Conservation (phyloP, 495 filamentous ascomycete species). For the Hypoxylon trugodes region DNA sequence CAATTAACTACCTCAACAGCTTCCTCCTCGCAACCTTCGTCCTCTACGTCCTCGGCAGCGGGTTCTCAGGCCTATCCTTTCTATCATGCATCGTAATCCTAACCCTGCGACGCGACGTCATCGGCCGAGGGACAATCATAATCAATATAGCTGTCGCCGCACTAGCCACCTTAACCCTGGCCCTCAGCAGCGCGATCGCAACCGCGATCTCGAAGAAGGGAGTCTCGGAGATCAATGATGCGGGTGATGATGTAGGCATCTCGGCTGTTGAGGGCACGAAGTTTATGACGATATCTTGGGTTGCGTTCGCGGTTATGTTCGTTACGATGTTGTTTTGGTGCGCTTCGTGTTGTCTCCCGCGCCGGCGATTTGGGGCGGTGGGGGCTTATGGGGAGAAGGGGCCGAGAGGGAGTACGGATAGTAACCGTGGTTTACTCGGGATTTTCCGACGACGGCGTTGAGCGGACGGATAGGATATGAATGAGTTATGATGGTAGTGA, state of each 20-base stretch:
- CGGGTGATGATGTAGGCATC: slow-evolving; percentile 46
- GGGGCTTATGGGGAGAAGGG: slow-evolving; percentile 33
- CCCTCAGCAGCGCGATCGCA: slow-evolving; percentile 41
- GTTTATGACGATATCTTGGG: slow-evolving; percentile 64
- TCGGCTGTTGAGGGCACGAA: slow-evolving; percentile 42
- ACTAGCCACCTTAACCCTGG: slow-evolving; percentile 39
- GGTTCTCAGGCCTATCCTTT: slow-evolving; percentile 63
- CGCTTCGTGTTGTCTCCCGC: slow-evolving; percentile 60
- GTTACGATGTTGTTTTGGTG: slow-evolving; percentile 65
- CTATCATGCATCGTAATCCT: slow-evolving; percentile 58
- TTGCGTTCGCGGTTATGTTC: slow-evolving; percentile 67
- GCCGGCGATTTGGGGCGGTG: slow-evolving; percentile 60
- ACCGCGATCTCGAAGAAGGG: slow-evolving; percentile 46
- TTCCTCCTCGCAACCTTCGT: slow-evolving; percentile 65
- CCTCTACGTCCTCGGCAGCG: slow-evolving; percentile 71
- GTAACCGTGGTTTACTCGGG: slow-evolving; percentile 25
- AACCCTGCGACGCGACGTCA: slow-evolving; percentile 42
- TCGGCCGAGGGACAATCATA: slow-evolving; percentile 49
- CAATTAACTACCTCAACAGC: slow-evolving; percentile 61
- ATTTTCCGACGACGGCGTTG: slow-evolving; percentile 21
- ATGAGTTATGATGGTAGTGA: no score
- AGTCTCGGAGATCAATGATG: slow-evolving; percentile 43
- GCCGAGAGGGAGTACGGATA: slow-evolving; percentile 9
- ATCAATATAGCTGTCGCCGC: slow-evolving; percentile 50
- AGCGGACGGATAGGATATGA: background rate